Evolutionary conservation across 495 filamentous ascomycete genomes (phyloP).

Genomic region (Sabuloglossum arenarium): DNA sequence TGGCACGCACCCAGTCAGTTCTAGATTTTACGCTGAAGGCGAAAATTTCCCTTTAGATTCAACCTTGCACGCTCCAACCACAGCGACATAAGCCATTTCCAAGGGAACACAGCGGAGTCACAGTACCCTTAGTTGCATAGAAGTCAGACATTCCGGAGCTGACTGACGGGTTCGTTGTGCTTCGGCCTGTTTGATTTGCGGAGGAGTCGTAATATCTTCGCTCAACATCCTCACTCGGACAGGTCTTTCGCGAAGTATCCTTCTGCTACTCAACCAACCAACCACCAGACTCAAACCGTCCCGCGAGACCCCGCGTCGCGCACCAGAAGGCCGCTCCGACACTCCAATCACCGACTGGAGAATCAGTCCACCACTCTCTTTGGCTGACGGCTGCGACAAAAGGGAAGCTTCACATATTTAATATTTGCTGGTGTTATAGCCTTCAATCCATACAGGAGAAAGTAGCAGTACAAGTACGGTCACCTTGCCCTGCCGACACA

Average conservation of each 20-base stretch:
- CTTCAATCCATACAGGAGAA: background rate
- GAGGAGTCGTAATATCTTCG: background rate
- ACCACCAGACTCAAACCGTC: background rate
- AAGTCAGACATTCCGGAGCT: slow-evolving; percentile 1
- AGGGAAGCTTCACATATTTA: background rate
- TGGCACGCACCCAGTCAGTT: background rate
- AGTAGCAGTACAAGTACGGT: background rate
- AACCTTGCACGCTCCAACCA: background rate
- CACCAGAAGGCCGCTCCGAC: background rate
- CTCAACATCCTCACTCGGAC: background rate
- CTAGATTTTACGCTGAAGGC: background rate
- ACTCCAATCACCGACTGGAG: background rate
- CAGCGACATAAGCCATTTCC: background rate
- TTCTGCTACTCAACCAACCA: background rate
- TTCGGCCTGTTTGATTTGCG: background rate
- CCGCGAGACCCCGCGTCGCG: background rate
- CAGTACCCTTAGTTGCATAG: background rate
- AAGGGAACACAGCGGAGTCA: background rate
- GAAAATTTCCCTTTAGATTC: background rate
- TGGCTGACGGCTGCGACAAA: background rate
- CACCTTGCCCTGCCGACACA: background rate
- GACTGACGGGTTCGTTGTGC: background rate
- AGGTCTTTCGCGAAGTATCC: background rate
- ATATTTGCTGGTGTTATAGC: background rate
- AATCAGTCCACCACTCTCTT: background rate